Evolutionary conservation across 106 monocot species (phyloP).

Genomic region (Vanilla planifolia): DNA sequence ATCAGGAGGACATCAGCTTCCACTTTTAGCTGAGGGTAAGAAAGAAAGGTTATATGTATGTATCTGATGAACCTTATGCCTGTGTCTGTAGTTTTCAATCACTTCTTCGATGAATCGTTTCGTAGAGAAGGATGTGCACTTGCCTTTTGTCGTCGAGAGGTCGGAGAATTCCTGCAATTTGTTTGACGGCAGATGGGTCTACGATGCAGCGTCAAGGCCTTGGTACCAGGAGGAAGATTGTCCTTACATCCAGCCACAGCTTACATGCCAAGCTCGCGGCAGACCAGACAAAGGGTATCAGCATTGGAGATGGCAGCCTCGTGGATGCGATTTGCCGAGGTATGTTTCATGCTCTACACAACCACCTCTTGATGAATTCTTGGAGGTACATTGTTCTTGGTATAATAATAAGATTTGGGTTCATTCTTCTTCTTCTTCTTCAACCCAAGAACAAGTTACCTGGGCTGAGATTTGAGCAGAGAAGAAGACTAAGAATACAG

Average conservation of each 20-base stretch:
- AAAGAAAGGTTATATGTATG: not conserved
- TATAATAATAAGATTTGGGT: too few relatives aligned
- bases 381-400: too few relatives aligned
- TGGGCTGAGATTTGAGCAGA: too few relatives aligned
- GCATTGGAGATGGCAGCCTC: constrained; percentile 56
- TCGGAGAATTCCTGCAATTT: constrained; percentile 27
- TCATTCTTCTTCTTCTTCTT: too few relatives aligned
- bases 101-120: not conserved
- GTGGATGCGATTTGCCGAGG: constrained; percentile 44
- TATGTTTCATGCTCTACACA: too few relatives aligned
- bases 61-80: not conserved
- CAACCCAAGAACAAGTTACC: too few relatives aligned
- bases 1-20: not conserved
- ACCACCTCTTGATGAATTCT: too few relatives aligned
- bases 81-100: not conserved
- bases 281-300: constrained; percentile 42
- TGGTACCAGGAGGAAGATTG: constrained; percentile 38
- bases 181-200: constrained; percentile 47
- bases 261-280: constrained; percentile 38
- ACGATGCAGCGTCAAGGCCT: constrained; percentile 34
- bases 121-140: constrained; percentile 17
- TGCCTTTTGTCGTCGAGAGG: constrained; percentile 37
- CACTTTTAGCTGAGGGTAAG: not conserved
- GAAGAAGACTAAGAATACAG: too few relatives aligned
- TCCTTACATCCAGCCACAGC: constrained; percentile 43